Percentiles rank a stretch among this genome's conserved stretches.
Evolutionary conservation across 2,329 filamentous ascomycete genomes (phyloP).

Genomic region (Exophiala sideris): DNA sequence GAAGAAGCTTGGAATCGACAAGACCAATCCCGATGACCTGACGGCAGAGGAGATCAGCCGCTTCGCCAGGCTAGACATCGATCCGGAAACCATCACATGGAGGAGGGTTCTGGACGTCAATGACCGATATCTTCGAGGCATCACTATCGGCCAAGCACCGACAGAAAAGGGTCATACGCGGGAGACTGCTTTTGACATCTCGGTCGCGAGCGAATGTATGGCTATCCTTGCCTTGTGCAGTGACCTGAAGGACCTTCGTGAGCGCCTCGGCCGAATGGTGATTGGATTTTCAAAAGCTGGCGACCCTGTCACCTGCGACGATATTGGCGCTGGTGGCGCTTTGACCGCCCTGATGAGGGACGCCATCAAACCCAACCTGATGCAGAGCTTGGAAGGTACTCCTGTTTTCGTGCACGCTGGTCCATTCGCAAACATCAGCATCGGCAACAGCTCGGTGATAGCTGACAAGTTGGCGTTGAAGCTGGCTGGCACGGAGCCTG

Average conservation of each 20-base stretch:
- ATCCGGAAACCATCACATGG: conserved; percentile 97
- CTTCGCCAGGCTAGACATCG: conserved; percentile 72
- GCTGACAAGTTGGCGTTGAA: conserved; percentile 95
- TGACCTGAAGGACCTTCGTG: conserved; percentile 80
- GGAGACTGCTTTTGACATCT: conserved; percentile 95
- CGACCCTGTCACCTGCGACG: conserved; percentile 92
- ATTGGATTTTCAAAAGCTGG: conserved; percentile 81
- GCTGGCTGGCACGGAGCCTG: conserved; percentile 87
- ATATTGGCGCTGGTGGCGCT: conserved; percentile 88
- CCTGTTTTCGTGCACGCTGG: conserved; percentile 97
- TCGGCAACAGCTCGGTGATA: conserved; percentile 91
- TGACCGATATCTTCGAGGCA: conserved; percentile 83
- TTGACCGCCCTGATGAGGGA: conserved; percentile 95
- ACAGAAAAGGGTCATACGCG: conserved; percentile 88
- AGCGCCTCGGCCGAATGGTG: conserved; percentile 92
- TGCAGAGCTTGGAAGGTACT: conserved; percentile 96
- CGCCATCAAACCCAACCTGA: conserved; percentile 97
- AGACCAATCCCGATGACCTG: conserved; percentile 87
- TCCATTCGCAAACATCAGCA: conserved; percentile 97
- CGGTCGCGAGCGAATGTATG: conserved; percentile 97
- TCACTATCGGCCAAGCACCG: conserved; percentile 81
- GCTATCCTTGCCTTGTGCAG: conserved; percentile 94
- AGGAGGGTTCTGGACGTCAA: conserved; percentile 94
- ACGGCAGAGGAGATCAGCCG: conserved; percentile 1
- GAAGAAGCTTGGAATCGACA: conserved; percentile 93